These are phyloP conservation scores for Paraphaeosphaeria minitans DNA, from an alignment of 2,329 filamentous ascomycete genomes.

Conservation along the genomic window DNA sequence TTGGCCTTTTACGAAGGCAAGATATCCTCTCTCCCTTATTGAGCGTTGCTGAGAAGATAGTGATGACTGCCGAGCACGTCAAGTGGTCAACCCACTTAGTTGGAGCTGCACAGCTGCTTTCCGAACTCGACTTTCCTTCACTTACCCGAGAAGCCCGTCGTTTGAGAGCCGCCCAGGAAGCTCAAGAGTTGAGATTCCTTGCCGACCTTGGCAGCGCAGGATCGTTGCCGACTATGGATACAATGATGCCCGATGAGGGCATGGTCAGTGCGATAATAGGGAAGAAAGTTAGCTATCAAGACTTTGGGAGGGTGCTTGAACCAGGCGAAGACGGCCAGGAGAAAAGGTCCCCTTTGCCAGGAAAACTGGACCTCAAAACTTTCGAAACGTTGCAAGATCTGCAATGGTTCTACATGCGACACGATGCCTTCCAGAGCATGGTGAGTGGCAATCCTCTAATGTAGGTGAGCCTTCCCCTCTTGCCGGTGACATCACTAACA, in stretches of 20 bases:
- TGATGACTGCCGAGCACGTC: conserved; percentile 90
- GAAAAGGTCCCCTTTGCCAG: conserved; percentile 43
- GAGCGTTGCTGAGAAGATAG: conserved; percentile 37
- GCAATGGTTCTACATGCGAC: conserved; percentile 95
- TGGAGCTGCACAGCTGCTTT: conserved; percentile 80
- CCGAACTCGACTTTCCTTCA: conserved; percentile 77
- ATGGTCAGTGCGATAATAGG: conserved; percentile 65
- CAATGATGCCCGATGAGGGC: conserved; percentile 49
- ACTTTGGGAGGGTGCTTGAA: conserved; percentile 58
- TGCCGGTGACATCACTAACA: not conserved
- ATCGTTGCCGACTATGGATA: conserved; percentile 54
- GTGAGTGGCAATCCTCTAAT: conserved; percentile 83
- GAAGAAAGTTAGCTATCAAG: conserved; percentile 62
- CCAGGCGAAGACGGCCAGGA: conserved; percentile 31
- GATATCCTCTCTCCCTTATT: not conserved
- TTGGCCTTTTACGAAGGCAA: conserved; percentile 80
- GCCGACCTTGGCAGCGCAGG: conserved; percentile 37
- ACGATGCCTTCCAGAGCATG: conserved; percentile 90
- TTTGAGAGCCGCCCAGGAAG: conserved; percentile 59
- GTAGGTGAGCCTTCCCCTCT: conserved; percentile 60
- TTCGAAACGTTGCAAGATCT: conserved; percentile 84
- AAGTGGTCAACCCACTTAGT: conserved; percentile 95
- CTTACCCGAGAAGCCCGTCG: conserved; percentile 74
- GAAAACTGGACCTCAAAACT: conserved; percentile 68
- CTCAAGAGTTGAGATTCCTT: conserved; percentile 45